Conservation (phyloP, 768 basidiomycete species). For the Suillus subluteus region DNA sequence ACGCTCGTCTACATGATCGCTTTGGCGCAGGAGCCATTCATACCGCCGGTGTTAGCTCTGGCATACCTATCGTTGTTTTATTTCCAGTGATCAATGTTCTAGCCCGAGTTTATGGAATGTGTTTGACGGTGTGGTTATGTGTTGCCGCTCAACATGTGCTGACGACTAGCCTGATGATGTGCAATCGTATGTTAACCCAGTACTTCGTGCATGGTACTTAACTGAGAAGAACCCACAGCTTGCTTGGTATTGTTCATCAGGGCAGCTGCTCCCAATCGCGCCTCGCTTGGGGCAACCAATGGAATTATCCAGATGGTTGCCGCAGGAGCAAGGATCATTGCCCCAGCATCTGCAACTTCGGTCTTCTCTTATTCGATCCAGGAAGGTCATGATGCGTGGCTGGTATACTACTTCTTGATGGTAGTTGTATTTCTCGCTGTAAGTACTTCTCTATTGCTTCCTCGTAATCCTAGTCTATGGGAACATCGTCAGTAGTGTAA, state of each 20-base stretch:
- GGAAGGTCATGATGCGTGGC: conserved; percentile 31
- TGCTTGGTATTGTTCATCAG: conserved; percentile 6
- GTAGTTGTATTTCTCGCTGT: conserved; percentile 21
- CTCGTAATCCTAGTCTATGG: conserved; percentile 19
- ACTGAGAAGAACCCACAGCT: background rate
- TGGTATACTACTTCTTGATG: conserved; percentile 29
- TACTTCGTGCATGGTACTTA: background rate
- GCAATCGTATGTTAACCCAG: background rate
- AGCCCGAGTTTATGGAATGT: conserved; percentile 25
- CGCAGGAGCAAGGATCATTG: conserved; percentile 48
- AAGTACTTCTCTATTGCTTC: conserved; percentile 27
- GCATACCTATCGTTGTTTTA: conserved; percentile 45
- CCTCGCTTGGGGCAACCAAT: conserved; percentile 71
- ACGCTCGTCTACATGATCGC: conserved; percentile 55
- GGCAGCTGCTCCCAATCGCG: conserved; percentile 61
- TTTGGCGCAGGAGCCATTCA: conserved; percentile 66
- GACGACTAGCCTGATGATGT: conserved; percentile 33
- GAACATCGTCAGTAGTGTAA: background rate
- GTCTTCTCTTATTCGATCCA: conserved; percentile 70
- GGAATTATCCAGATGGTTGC: conserved; percentile 53
- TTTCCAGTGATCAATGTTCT: conserved; percentile 45
- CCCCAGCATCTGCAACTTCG: conserved; percentile 61
- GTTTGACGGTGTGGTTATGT: conserved; percentile 47
- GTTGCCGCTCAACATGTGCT: conserved; percentile 52
- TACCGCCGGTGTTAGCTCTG: conserved; percentile 49